phyloP scores from a whole-genome alignment of 257 asterid genomes.

The Solanum dulcamara region DNA sequence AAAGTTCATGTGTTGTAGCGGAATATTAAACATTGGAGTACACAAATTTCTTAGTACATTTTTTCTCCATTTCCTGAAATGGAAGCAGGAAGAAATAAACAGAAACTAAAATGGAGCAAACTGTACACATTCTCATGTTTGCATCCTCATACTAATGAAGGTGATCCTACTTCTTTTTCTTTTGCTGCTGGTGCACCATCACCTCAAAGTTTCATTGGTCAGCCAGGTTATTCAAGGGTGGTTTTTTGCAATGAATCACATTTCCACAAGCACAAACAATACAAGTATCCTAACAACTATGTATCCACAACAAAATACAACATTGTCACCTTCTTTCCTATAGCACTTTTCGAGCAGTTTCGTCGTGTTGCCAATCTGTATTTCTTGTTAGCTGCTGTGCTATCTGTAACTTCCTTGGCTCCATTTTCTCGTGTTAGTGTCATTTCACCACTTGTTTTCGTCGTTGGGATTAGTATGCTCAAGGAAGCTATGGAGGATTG shows the following conservation, averaged over 20 bases:
- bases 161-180: constrained; percentile 8
- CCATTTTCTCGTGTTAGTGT: constrained; percentile 68
- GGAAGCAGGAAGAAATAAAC: constrained; percentile 68
- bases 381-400: constrained; percentile 77
- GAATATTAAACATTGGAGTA: neutral
- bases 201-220: constrained; percentile 30
- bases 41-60: neutral
- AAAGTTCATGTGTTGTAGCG: neutral
- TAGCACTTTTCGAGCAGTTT: constrained; percentile 87
- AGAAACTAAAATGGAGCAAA: constrained; percentile 64
- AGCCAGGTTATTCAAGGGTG: constrained; percentile 58
- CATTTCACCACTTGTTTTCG: constrained; percentile 76
- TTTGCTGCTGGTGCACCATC: constrained; percentile 9
- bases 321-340: constrained; percentile 69
- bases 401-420: constrained; percentile 67
- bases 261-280: constrained; percentile 52
- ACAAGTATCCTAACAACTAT: constrained; percentile 53
- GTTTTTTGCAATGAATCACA: constrained; percentile 74
- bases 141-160: constrained; percentile 32
- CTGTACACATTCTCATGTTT: constrained; percentile 74
- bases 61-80: constrained; percentile 13
- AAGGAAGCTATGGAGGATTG: constrained; percentile 94
- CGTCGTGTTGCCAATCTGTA: constrained; percentile 89
- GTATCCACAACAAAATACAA: constrained; percentile 91
- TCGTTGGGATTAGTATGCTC: constrained; percentile 93